A percentile compares a stretch with the other conserved stretches of the same genome.
These are phyloP conservation scores for Thozetella sp. DNA, from an alignment of 495 filamentous ascomycete genomes.

Conservation along the genomic window DNA sequence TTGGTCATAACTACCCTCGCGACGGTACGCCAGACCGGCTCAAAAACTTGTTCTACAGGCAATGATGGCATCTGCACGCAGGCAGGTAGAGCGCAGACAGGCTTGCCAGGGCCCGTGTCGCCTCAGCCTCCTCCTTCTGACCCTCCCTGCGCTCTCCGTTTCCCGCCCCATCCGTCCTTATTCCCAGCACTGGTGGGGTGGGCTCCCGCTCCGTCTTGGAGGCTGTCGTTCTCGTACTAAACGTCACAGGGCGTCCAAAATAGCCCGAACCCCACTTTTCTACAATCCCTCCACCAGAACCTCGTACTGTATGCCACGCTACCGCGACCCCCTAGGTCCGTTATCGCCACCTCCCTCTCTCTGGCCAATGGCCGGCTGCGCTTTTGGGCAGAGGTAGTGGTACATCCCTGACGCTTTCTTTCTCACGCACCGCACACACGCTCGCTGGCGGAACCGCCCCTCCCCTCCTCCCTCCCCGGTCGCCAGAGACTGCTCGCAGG, in stretches of 20 bases:
- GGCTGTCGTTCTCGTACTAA: conserved; percentile 6
- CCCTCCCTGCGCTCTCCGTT: conserved; percentile 6
- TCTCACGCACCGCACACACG: not conserved
- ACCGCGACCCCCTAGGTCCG: not conserved
- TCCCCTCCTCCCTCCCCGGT: too few relatives aligned
- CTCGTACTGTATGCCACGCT: not conserved
- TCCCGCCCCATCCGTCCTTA: not conserved
- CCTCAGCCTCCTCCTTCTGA: not conserved
- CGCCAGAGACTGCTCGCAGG: not conserved
- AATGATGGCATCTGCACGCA: not conserved
- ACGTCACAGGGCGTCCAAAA: conserved; percentile 3
- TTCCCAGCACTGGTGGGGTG: not conserved
- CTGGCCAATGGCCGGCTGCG: not conserved
- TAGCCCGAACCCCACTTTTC: not conserved
- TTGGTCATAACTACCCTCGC: not conserved
- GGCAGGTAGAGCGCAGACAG: not conserved
- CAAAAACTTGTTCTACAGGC: not conserved
- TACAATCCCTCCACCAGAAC: not conserved
- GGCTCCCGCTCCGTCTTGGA: conserved; percentile 2
- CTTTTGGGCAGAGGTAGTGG: not conserved
- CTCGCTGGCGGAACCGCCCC: not conserved
- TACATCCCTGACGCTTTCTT: not conserved
- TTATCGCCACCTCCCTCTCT: not conserved
- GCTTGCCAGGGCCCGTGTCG: not conserved
- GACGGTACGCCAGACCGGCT: too few relatives aligned